Conservation (phyloP, 768 basidiomycete species). For the Daedaleopsis sinensis region DNA sequence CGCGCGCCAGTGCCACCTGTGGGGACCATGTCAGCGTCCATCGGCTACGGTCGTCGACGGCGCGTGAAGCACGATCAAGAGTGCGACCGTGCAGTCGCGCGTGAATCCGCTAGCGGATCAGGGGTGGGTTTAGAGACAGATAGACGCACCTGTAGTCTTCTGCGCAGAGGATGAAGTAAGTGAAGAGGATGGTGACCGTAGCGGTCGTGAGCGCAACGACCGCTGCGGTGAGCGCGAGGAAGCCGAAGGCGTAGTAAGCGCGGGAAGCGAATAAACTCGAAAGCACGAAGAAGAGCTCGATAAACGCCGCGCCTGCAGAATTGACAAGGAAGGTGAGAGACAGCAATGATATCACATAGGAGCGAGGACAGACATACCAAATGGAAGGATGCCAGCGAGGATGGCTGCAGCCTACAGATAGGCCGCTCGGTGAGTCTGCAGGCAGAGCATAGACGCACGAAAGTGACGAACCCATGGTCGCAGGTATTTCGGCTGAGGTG, state of each 20-base stretch:
- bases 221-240: conserved; percentile 83
- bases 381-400: conserved; percentile 91
- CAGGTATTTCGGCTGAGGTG: conserved; percentile 83
- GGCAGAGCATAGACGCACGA: background rate
- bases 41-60: background rate
- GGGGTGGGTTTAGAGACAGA: background rate
- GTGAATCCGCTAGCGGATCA: conserved; percentile 7
- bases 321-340: conserved; percentile 5
- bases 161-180: conserved; percentile 90
- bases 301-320: conserved; percentile 84
- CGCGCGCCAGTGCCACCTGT: conserved; percentile 94
- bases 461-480: conserved; percentile 65
- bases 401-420: conserved; percentile 59
- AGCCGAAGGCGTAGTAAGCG: conserved; percentile 96
- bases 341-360: background rate
- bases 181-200: conserved; percentile 86
- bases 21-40: background rate
- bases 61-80: background rate
- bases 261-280: conserved; percentile 90
- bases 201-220: conserved; percentile 88
- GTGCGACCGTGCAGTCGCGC: background rate
- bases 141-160: conserved; percentile 84
- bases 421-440: background rate
- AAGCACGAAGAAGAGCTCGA: conserved; percentile 91
- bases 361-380: conserved; percentile 54